Base-by-base conservation (phyloP, 768 basidiomycete species). In the Russula foetens region DNA sequence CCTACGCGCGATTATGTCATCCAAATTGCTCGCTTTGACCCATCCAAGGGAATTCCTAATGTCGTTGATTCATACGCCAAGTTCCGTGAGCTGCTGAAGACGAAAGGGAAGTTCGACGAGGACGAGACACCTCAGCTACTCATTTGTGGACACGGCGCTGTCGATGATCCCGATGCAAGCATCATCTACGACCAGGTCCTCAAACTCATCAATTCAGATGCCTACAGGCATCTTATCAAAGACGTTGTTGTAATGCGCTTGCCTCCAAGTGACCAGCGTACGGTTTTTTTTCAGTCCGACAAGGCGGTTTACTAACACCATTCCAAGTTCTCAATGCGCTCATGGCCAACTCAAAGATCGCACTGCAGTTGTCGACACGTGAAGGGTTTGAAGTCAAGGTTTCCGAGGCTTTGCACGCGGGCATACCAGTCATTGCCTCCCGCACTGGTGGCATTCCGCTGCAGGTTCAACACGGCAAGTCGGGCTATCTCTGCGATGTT, bases 381-480 rank as follows among this genome's bases (percentile, higher is more conserved):
- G 95, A 98, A 75, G 95, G 95, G 29, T 98, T 97, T 75, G 95
- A 98, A 70, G 92, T 98, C 74, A 98, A 98, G 73, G 93, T 95
- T 52, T 93, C 92, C 49, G 92, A 96, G 75, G 92, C 90, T n/a
- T 79, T 98, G 54, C 90, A 95, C 73, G 84, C 91, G 31, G 89
- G 89, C 62, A 88, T 89, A 64, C 93, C 93, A 33, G 79, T 95
- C 68, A 81, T 98, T 67, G 90, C 90, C 8, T 85, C 79, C 53
- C 79, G 79, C 59, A 95, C 95, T 4, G 95, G 95, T 60, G 94
- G 94, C 66, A 96, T 98, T 69, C 95, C 95, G 44, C 83, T 97
- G 49, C 95, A 98, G 70, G 82, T 97, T 65, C 83, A 83, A 66
- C 75, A 97, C 65, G 93, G 92, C 56, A 86, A 91, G 73, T 91